phyloP scores from a whole-genome alignment of 179 eudicot species.

The Nepenthes alata region DNA sequence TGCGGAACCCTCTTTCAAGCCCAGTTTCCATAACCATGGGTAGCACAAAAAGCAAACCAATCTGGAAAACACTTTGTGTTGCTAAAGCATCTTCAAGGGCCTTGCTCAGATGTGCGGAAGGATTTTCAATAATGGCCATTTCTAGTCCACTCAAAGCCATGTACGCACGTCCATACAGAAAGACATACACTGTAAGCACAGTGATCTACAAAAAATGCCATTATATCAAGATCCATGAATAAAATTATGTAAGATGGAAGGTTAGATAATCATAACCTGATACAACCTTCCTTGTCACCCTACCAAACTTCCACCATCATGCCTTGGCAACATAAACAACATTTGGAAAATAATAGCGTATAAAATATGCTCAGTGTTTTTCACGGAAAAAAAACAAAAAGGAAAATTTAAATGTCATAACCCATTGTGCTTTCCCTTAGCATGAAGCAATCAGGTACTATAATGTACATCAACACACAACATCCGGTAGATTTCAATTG shows the following conservation, averaged over 20 bases:
- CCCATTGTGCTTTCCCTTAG: too few relatives aligned
- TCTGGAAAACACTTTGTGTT: constrained; percentile 55
- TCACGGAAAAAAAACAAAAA: not conserved
- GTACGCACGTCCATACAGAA: constrained; percentile 74
- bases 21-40: constrained; percentile 84
- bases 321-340: not conserved
- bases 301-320: not conserved
- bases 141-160: constrained; percentile 84
- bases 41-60: constrained; percentile 50
- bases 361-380: not conserved
- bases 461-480: too few relatives aligned
- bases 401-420: too few relatives aligned
- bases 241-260: not conserved
- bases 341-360: not conserved
- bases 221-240: not conserved
- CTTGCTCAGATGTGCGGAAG: constrained; percentile 25
- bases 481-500: too few relatives aligned
- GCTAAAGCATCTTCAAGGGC: constrained; percentile 64
- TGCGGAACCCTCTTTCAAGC: constrained; percentile 65
- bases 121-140: constrained; percentile 45
- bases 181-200: constrained; percentile 65
- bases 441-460: too few relatives aligned
- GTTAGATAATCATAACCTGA: not conserved
- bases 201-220: constrained; percentile 44
- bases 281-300: not conserved